Evolutionary conservation across 305 asterid species (phyloP).

Genomic region (Fraxinus velutina): DNA sequence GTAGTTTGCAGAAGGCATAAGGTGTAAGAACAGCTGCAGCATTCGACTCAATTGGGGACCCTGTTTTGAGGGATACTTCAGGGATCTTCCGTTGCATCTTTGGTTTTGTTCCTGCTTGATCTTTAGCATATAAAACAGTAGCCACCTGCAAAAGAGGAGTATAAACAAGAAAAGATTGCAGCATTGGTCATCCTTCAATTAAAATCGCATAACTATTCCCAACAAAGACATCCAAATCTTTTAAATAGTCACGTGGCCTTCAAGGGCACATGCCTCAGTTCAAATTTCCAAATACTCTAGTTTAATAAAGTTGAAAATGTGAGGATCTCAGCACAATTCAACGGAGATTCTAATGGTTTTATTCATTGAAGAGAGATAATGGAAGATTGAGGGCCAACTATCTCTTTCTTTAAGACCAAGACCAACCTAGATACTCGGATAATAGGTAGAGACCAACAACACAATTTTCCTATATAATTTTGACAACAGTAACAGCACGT

Average conservation of each 20-base stretch:
- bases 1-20: slow-evolving; percentile 58
- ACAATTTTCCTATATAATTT: background rate
- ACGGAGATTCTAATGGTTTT: background rate
- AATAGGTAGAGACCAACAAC: background rate
- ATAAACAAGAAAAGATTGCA: background rate
- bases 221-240: background rate
- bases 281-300: background rate
- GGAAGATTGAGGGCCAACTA: background rate
- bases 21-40: slow-evolving; percentile 57
- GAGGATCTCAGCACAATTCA: background rate
- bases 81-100: slow-evolving; percentile 32
- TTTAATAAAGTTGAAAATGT: background rate
- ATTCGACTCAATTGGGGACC: slow-evolving; percentile 64
- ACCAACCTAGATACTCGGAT: background rate
- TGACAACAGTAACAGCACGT: background rate
- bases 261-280: background rate
- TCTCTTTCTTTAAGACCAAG: background rate
- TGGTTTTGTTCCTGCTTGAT: slow-evolving; percentile 33
- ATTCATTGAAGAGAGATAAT: background rate
- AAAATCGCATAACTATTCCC: background rate
- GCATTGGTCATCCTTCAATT: background rate
- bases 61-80: slow-evolving; percentile 44
- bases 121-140: slow-evolving; percentile 39
- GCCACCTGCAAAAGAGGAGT: slow-evolving; percentile 41
- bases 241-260: background rate